Conservation (phyloP, 495 filamentous ascomycete species). For the Neohortaea acidophila region DNA sequence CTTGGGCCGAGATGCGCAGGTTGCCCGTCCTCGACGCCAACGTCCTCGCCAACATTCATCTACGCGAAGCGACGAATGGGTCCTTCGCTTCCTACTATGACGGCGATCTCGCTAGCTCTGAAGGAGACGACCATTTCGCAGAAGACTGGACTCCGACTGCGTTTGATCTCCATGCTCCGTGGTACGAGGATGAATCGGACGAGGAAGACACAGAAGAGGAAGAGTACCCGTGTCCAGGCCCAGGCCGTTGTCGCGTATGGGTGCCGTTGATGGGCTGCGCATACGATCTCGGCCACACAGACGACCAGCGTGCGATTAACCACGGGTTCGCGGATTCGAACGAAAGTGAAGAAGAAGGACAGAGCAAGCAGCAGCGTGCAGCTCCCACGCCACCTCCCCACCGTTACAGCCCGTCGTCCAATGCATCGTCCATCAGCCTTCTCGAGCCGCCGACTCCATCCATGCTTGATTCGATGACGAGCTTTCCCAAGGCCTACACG, state of each 20-base stretch:
- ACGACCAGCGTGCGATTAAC: conserved; percentile 13
- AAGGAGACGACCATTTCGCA: conserved; percentile 7
- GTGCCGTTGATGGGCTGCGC: conserved; percentile 10
- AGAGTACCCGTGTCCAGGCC: conserved; percentile 13
- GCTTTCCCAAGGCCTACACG: too few relatives aligned
- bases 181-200: too few relatives aligned
- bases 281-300: conserved; percentile 10
- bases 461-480: too few relatives aligned
- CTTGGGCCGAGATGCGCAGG: conserved; percentile 13
- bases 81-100: too few relatives aligned
- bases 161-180: too few relatives aligned
- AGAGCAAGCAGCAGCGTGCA: too few relatives aligned
- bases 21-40: conserved; percentile 18
- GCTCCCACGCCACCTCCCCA: too few relatives aligned
- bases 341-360: too few relatives aligned
- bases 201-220: too few relatives aligned
- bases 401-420: too few relatives aligned
- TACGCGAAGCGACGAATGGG: conserved; percentile 2
- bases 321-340: conserved; percentile 16
- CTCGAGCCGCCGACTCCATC: too few relatives aligned
- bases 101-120: too few relatives aligned
- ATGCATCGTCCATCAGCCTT: conserved; percentile 12
- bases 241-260: conserved; percentile 7
- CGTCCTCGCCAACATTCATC: conserved; percentile 19
- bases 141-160: conserved; percentile 13